These are phyloP conservation scores for Cyclotella choctawhatcheeana DNA, from an alignment of 108 stramenopile species.

Conservation along the genomic window DNA sequence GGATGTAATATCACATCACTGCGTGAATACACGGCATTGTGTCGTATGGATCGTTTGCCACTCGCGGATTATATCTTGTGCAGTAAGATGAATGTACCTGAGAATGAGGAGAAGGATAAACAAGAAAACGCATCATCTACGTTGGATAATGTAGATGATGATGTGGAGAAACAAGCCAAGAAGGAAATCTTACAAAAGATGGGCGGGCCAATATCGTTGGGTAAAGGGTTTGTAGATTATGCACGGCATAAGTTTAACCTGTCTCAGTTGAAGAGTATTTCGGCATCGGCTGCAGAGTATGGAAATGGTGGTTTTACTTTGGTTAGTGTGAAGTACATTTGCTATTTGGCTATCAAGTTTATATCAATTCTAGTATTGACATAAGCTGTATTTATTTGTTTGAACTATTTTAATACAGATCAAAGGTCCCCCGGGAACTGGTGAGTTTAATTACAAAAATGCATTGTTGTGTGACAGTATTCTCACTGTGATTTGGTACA, in stretches of 20 bases:
- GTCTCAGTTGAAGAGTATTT: conserved; percentile 81
- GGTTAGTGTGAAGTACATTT: conserved; percentile 46
- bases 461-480: too few species aligned
- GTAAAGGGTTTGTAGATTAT: conserved; percentile 83
- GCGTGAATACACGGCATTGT: conserved; percentile 86
- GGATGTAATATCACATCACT: conserved; percentile 80
- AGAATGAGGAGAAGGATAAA: neutral
- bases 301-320: conserved; percentile 88
- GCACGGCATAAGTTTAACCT: conserved; percentile 78
- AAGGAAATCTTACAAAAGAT: conserved; percentile 58
- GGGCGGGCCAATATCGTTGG: conserved; percentile 73
- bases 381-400: neutral
- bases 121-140: too few species aligned
- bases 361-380: too few species aligned
- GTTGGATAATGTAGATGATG: neutral
- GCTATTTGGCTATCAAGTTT: too few species aligned
- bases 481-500: too few species aligned
- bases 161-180: conserved; percentile 21
- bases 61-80: conserved; percentile 70
- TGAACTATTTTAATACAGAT: neutral
- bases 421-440: conserved; percentile 82
- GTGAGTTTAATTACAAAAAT: conserved; percentile 33
- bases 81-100: conserved; percentile 37
- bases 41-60: conserved; percentile 69
- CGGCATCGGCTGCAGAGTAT: conserved; percentile 75